Conservation (phyloP, 805 yeast species). For the Pichia membranifaciens region DNA sequence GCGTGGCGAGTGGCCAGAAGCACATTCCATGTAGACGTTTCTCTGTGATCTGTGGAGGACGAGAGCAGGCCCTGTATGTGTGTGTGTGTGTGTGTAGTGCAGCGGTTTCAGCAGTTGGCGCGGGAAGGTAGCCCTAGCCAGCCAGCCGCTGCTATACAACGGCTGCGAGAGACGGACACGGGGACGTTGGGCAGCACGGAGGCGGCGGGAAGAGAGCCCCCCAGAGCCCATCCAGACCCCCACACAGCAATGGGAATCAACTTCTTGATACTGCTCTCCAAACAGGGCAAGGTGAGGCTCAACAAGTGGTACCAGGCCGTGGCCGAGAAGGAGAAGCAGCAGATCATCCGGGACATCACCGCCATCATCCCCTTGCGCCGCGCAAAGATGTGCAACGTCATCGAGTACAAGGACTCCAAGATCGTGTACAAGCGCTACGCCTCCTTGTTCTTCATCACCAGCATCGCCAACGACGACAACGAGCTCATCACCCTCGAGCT, state of each 20-base stretch:
- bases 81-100: too few relatives aligned
- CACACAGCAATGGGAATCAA: conserved; percentile 85
- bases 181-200: not conserved
- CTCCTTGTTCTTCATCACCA: conserved; percentile 82
- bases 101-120: too few relatives aligned
- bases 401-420: conserved; percentile 80
- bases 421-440: conserved; percentile 91
- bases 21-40: too few relatives aligned
- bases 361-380: conserved; percentile 80
- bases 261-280: conserved; percentile 73
- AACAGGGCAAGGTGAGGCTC: conserved; percentile 92
- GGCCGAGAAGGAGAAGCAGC: conserved; percentile 78
- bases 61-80: too few relatives aligned
- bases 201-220: not conserved
- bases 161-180: too few relatives aligned
- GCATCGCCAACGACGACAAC: conserved; percentile 77
- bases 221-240: not conserved
- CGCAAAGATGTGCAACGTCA: conserved; percentile 91
- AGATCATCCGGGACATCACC: conserved; percentile 78
- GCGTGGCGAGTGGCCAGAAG: too few relatives aligned
- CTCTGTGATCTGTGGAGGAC: not conserved
- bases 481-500: conserved; percentile 81
- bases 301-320: conserved; percentile 89
- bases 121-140: too few relatives aligned
- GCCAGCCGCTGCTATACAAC: too few relatives aligned